Evolutionary conservation across 306 rosid species (phyloP).

Genomic region (Trifolium pratense): DNA sequence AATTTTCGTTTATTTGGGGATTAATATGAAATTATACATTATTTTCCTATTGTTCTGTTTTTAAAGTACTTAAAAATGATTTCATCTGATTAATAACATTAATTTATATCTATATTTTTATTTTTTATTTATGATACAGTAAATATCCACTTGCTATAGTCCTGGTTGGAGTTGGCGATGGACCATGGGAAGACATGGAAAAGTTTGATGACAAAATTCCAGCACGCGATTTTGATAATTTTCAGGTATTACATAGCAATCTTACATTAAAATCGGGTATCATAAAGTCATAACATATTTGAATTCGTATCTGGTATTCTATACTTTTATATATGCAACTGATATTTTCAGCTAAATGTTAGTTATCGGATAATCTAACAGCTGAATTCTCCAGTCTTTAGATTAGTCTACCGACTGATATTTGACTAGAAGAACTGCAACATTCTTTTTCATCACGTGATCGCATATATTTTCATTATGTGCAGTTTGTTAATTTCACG

Average conservation of each 20-base stretch:
- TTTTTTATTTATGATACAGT: slow-evolving; percentile 50
- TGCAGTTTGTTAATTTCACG: slow-evolving; percentile 85
- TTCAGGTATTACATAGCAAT: slow-evolving; percentile 60
- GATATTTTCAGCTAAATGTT: not conserved
- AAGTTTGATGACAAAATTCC: slow-evolving; percentile 90
- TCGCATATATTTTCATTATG: slow-evolving; percentile 3
- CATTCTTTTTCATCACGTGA: slow-evolving; percentile 2
- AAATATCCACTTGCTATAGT: slow-evolving; percentile 77
- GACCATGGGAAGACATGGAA: slow-evolving; percentile 97
- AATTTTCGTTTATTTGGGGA: not conserved
- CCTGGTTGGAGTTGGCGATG: slow-evolving; percentile 94
- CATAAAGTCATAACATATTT: not conserved
- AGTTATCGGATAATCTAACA: not conserved
- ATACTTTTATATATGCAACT: not conserved
- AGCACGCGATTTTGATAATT: slow-evolving; percentile 78
- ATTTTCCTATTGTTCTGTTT: not conserved
- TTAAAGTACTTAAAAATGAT: not conserved
- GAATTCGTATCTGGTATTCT: not conserved
- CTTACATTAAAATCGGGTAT: not conserved
- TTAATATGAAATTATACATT: not conserved
- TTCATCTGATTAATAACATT: too few relatives aligned
- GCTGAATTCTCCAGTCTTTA: not conserved
- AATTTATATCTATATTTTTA: not conserved
- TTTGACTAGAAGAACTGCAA: not conserved
- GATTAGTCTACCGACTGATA: not conserved